These are phyloP conservation scores for Starmerella vaccinii DNA, from an alignment of 805 yeast species.

Conservation along the genomic window DNA sequence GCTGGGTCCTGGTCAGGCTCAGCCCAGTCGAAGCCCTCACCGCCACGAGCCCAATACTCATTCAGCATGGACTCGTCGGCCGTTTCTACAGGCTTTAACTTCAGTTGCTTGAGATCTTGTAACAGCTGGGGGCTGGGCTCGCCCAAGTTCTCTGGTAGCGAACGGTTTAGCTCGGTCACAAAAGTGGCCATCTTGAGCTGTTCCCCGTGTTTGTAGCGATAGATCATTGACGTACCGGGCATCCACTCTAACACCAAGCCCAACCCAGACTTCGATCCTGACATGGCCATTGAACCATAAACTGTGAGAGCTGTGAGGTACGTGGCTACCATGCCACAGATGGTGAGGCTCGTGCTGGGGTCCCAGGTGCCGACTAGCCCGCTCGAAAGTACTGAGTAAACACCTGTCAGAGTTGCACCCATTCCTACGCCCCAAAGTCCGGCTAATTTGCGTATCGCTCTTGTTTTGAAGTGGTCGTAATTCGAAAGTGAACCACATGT, in stretches of 20 bases:
- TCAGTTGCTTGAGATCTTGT: constrained; percentile 29
- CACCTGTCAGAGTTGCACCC: constrained; percentile 34
- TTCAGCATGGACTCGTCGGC: constrained; percentile 59
- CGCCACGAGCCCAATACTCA: constrained; percentile 81
- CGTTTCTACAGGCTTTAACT: constrained; percentile 38
- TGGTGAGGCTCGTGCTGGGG: constrained; percentile 29
- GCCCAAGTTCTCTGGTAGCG: constrained; percentile 35
- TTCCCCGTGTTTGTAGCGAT: constrained; percentile 56
- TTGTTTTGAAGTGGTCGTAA: constrained; percentile 31
- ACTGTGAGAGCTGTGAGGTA: constrained; percentile 42
- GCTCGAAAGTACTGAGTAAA: constrained; percentile 40
- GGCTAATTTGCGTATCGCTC: constrained; percentile 30
- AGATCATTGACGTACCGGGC: constrained; percentile 51
- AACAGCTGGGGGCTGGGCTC: constrained; percentile 31
- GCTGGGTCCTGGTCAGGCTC: constrained; percentile 91
- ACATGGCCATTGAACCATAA: constrained; percentile 40
- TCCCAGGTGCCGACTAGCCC: constrained; percentile 36
- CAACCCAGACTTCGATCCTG: constrained; percentile 42
- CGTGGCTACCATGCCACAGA: constrained; percentile 41
- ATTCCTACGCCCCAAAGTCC: constrained; percentile 30
- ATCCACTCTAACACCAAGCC: constrained; percentile 53
- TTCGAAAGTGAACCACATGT: constrained; percentile 53
- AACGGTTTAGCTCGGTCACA: constrained; percentile 55
- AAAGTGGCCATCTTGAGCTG: constrained; percentile 58
- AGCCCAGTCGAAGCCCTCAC: constrained; percentile 79